These are phyloP conservation scores for Kingdonia uniflora DNA, from an alignment of 164 flowering plant genomes.

Conservation along the genomic window DNA sequence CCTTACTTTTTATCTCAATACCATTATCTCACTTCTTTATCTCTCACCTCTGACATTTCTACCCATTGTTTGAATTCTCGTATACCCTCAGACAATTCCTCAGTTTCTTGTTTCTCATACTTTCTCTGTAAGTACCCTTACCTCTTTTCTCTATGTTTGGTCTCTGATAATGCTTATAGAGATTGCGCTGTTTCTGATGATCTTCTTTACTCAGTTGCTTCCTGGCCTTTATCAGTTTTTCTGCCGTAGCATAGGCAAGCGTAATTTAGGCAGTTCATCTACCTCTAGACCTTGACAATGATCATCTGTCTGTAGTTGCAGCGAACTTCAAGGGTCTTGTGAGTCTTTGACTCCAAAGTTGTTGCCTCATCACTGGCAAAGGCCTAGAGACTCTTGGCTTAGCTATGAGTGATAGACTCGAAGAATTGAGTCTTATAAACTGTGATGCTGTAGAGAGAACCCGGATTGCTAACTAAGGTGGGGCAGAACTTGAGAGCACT, in stretches of 20 bases:
- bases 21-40: too few relatives aligned
- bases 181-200: not conserved
- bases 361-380: slow-evolving; percentile 69
- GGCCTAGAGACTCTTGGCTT: slow-evolving; percentile 40
- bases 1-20: too few relatives aligned
- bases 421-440: slow-evolving; percentile 55
- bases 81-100: slow-evolving; percentile 8
- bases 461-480: slow-evolving; percentile 56
- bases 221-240: slow-evolving; percentile 48
- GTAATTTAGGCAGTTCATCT: slow-evolving; percentile 38
- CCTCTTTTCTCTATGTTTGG: slow-evolving; percentile 40
- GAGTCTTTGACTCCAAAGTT: slow-evolving; percentile 56
- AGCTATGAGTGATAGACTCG: slow-evolving; percentile 28
- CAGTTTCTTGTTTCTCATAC: slow-evolving; percentile 17
- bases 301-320: slow-evolving; percentile 43
- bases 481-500: slow-evolving; percentile 51
- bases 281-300: slow-evolving; percentile 68
- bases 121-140: slow-evolving; percentile 42
- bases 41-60: too few relatives aligned
- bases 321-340: slow-evolving; percentile 31
- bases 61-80: too few relatives aligned
- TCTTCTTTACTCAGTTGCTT: slow-evolving; percentile 22
- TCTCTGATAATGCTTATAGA: slow-evolving; percentile 10
- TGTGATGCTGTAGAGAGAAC: slow-evolving; percentile 64
- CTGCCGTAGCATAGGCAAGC: slow-evolving; percentile 16